A percentile compares a stretch with the other conserved stretches of the same genome.
phyloP scores from a whole-genome alignment of 805 yeast species.

The Metschnikowia rubicola region DNA sequence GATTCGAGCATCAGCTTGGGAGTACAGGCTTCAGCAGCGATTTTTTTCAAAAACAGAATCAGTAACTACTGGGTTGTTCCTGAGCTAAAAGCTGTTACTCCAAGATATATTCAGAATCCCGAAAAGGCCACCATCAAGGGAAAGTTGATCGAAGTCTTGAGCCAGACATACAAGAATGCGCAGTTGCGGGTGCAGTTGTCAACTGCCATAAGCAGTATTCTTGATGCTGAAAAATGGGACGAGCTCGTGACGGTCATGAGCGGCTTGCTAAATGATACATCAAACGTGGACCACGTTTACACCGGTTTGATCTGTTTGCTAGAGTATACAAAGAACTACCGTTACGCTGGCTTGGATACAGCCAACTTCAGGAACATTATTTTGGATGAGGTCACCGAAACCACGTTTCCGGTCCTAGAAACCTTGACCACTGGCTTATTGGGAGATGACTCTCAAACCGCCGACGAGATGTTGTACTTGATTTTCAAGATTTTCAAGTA shows the following conservation, averaged over 20 bases:
- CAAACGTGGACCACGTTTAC: conserved; percentile 35
- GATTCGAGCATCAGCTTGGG: conserved; percentile 45
- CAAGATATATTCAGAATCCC: conserved; percentile 24
- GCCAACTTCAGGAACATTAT: conserved; percentile 33
- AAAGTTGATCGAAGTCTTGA: conserved; percentile 34
- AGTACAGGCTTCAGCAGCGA: conserved; percentile 41
- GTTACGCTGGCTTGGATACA: conserved; percentile 47
- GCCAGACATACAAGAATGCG: conserved; percentile 30
- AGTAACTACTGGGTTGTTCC: conserved; percentile 36
- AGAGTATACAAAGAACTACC: conserved; percentile 40
- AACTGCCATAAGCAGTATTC: conserved; percentile 52
- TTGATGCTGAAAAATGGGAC: conserved; percentile 47
- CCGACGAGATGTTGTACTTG: conserved; percentile 33
- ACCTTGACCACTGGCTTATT: conserved; percentile 27
- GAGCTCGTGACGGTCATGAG: conserved; percentile 22
- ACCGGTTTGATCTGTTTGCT: conserved; percentile 39
- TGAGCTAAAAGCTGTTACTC: conserved; percentile 26
- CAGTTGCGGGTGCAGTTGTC: conserved; percentile 53
- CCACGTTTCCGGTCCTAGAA: conserved; percentile 38
- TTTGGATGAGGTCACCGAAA: conserved; percentile 34
- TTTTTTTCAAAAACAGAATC: conserved; percentile 43
- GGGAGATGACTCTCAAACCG: conserved; percentile 19
- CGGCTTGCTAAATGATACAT: conserved; percentile 24
- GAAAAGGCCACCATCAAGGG: conserved; percentile 37
- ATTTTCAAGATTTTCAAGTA: conserved; percentile 41